These are phyloP conservation scores for Corniculantispora saksenae DNA, from an alignment of 2,329 filamentous ascomycete genomes.

Conservation along the genomic window DNA sequence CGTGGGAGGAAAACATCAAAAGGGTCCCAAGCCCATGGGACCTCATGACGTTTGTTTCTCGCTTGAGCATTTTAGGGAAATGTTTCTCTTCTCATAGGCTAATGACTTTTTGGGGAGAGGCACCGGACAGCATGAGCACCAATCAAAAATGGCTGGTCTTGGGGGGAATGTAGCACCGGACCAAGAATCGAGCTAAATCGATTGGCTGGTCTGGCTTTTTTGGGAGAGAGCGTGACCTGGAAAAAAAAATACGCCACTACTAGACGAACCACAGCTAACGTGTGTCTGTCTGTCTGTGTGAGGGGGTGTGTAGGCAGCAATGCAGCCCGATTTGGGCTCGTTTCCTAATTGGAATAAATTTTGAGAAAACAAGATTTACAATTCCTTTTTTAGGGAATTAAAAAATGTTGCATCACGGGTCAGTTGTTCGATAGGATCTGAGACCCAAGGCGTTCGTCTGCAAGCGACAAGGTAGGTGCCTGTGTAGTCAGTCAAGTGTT, in stretches of 20 bases:
- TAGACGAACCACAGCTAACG: neutral
- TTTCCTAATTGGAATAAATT: neutral
- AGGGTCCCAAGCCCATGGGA: neutral
- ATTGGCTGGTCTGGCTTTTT: neutral
- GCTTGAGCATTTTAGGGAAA: neutral
- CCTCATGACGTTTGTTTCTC: too few relatives aligned
- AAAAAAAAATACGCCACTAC: neutral
- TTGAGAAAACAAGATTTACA: neutral
- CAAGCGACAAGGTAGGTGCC: too few relatives aligned
- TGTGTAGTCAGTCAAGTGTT: too few relatives aligned
- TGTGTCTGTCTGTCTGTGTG: too few relatives aligned
- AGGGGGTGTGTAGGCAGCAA: neutral
- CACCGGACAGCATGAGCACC: neutral
- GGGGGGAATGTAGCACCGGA: neutral
- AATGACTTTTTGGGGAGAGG: neutral
- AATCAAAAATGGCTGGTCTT: neutral
- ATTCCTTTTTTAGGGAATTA: neutral
- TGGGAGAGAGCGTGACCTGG: neutral
- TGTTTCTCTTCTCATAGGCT: neutral
- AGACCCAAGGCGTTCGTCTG: too few relatives aligned
- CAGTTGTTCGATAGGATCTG: too few relatives aligned
- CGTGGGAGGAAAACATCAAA: neutral
- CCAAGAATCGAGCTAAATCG: conserved; percentile 1
- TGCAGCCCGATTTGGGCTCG: neutral
- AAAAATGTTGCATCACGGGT: too few relatives aligned